Percentiles rank a stretch among this genome's conserved stretches.
phyloP scores from a whole-genome alignment of 208 protist species.

The Acanthamoeba sp. region DNA sequence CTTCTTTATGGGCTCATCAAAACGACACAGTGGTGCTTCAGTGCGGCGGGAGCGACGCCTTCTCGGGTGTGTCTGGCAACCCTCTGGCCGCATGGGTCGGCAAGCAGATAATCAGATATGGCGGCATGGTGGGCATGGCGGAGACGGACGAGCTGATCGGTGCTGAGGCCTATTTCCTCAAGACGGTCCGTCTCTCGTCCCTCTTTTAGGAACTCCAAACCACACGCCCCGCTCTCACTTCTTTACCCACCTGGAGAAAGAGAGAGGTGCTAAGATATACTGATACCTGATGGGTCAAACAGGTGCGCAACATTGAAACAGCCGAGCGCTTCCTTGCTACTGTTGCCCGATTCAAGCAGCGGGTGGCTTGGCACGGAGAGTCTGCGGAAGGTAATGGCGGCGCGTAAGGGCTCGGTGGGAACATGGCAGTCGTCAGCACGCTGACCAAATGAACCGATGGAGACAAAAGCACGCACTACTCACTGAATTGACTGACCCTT shows the following conservation, averaged over 20 bases:
- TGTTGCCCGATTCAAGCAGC: slow-evolving; percentile 74
- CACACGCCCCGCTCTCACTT: no score
- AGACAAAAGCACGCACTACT: no score
- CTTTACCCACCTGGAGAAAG: no score
- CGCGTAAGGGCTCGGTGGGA: no score
- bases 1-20: no score
- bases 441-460: no score
- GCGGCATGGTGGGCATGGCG: slow-evolving; percentile 77
- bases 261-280: no score
- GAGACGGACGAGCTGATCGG: slow-evolving; percentile 86
- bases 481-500: neutral
- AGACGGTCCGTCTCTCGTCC: neutral
- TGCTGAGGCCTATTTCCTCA: slow-evolving; percentile 82
- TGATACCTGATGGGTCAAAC: no score
- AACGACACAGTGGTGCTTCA: slow-evolving; percentile 77
- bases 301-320: slow-evolving; percentile 12
- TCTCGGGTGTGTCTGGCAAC: slow-evolving; percentile 81
- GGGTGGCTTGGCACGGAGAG: slow-evolving; percentile 76
- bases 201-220: no score
- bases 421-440: no score
- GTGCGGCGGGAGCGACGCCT: slow-evolving; percentile 83
- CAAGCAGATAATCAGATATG: slow-evolving; percentile 72
- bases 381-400: slow-evolving; percentile 67
- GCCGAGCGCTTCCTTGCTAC: slow-evolving; percentile 75
- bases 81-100: slow-evolving; percentile 73